Conservation (phyloP, 1,139 yeast genomes). For the Geotrichum citri-aurantii region DNA sequence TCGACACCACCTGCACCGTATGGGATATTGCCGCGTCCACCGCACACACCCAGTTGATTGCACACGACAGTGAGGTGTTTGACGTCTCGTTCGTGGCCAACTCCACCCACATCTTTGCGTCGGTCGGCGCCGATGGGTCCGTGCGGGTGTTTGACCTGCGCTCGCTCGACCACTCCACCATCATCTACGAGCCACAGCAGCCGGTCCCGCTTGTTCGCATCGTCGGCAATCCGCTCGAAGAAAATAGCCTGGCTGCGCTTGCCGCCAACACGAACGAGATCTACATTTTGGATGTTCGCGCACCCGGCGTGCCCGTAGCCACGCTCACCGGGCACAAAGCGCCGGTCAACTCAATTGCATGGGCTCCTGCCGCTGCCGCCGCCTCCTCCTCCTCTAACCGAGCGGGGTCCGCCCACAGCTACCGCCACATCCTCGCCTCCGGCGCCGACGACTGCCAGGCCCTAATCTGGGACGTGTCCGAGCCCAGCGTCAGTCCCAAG, state of each 20-base stretch:
- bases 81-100: slow-evolving; percentile 82
- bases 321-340: slow-evolving; percentile 63
- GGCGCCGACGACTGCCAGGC: slow-evolving; percentile 93
- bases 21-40: slow-evolving; percentile 81
- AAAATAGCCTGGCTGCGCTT: slow-evolving; percentile 76
- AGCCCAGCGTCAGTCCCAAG: slow-evolving; percentile 24
- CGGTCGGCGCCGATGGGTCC: slow-evolving; percentile 94
- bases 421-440: slow-evolving; percentile 53
- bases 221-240: slow-evolving; percentile 72
- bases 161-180: slow-evolving; percentile 87
- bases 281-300: slow-evolving; percentile 73
- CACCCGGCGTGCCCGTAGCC: slow-evolving; percentile 77
- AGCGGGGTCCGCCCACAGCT: slow-evolving; percentile 6
- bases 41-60: slow-evolving; percentile 89
- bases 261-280: slow-evolving; percentile 66
- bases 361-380: slow-evolving; percentile 60
- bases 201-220: slow-evolving; percentile 66
- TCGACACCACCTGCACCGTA: slow-evolving; percentile 94
- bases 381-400: slow-evolving; percentile 28
- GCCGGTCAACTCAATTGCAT: slow-evolving; percentile 64
- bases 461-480: slow-evolving; percentile 67
- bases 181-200: slow-evolving; percentile 68
- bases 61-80: slow-evolving; percentile 92
- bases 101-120: slow-evolving; percentile 75
- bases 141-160: slow-evolving; percentile 88